Evolutionary conservation across 1,139 yeast species (phyloP).

Genomic region (Saccharomyces pastorianus): DNA sequence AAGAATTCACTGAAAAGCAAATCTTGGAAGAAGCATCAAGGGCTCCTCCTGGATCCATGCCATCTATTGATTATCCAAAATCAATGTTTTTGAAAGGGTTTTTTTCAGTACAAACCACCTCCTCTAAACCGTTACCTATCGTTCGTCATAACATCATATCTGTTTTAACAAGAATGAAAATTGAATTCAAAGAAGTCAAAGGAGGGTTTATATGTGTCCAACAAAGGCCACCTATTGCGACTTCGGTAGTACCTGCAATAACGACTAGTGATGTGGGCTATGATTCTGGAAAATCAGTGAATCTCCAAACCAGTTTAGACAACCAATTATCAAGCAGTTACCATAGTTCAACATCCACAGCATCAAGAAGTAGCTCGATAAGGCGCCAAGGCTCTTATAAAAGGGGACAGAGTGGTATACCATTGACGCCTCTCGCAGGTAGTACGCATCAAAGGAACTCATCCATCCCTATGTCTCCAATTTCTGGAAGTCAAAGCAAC

Average conservation of each 20-base stretch:
- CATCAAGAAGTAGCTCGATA: constrained; percentile 24
- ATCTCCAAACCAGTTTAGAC: not conserved
- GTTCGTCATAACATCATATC: constrained; percentile 79
- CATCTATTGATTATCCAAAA: constrained; percentile 87
- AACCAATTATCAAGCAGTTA: not conserved
- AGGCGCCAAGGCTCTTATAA: constrained; percentile 23
- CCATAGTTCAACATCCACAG: constrained; percentile 8
- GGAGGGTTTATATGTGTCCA: constrained; percentile 91
- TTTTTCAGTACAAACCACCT: constrained; percentile 90
- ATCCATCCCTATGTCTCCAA: constrained; percentile 25
- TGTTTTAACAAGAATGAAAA: constrained; percentile 69
- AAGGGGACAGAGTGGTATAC: constrained; percentile 31
- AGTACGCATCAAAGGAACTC: constrained; percentile 25
- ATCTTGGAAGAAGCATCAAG: constrained; percentile 58
- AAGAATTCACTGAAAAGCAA: constrained; percentile 49
- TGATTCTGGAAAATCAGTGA: not conserved
- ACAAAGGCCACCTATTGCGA: constrained; percentile 18
- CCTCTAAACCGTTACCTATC: constrained; percentile 84
- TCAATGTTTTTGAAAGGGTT: constrained; percentile 89
- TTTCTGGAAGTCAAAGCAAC: constrained; percentile 5
- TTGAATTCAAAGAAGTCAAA: constrained; percentile 78
- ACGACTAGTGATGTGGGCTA: not conserved
- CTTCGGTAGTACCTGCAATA: not conserved
- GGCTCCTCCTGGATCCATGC: constrained; percentile 79
- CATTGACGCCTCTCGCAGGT: constrained; percentile 35